Conservation (phyloP, 768 basidiomycete genomes). For the Boletales sp. region DNA sequence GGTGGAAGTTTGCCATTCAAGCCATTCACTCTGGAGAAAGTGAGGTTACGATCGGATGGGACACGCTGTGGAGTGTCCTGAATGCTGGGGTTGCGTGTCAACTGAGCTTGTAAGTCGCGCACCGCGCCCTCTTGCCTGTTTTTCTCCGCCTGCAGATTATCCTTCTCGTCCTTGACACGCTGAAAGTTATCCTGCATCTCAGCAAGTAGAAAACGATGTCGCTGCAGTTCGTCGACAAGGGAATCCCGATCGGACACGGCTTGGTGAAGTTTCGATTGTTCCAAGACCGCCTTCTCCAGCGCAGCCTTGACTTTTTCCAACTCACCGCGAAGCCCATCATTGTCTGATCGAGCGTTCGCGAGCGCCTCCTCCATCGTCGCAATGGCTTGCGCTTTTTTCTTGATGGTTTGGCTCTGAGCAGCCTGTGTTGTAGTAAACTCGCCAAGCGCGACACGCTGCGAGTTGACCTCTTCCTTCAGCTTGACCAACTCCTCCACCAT, state of each 20-base stretch:
- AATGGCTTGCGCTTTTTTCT: conserved; percentile 49
- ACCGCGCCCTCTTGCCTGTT: conserved; percentile 61
- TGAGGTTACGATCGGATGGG: conserved; percentile 46
- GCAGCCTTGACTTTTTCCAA: conserved; percentile 52
- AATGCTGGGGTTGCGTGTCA: conserved; percentile 46
- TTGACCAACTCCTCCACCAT: conserved; percentile 47
- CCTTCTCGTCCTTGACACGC: conserved; percentile 80
- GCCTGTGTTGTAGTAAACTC: conserved; percentile 35
- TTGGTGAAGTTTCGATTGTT: conserved; percentile 61
- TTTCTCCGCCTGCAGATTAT: conserved; percentile 70
- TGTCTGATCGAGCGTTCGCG: conserved; percentile 35
- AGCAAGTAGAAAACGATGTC: conserved; percentile 68
- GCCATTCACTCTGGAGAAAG: conserved; percentile 56
- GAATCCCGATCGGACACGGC: conserved; percentile 76
- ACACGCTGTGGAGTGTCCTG: conserved; percentile 48
- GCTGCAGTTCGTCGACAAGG: conserved; percentile 70
- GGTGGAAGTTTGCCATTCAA: conserved; percentile 80
- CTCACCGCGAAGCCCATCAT: conserved; percentile 40
- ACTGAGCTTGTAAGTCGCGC: conserved; percentile 76
- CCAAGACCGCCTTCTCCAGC: conserved; percentile 52
- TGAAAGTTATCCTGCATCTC: conserved; percentile 78
- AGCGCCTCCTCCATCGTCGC: conserved; percentile 50
- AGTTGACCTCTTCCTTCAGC: conserved; percentile 49
- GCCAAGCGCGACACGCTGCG: conserved; percentile 46
- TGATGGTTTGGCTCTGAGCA: conserved; percentile 45